These are phyloP conservation scores for Carex pumila DNA, from an alignment of 176 grass and related monocot species.

Conservation along the genomic window DNA sequence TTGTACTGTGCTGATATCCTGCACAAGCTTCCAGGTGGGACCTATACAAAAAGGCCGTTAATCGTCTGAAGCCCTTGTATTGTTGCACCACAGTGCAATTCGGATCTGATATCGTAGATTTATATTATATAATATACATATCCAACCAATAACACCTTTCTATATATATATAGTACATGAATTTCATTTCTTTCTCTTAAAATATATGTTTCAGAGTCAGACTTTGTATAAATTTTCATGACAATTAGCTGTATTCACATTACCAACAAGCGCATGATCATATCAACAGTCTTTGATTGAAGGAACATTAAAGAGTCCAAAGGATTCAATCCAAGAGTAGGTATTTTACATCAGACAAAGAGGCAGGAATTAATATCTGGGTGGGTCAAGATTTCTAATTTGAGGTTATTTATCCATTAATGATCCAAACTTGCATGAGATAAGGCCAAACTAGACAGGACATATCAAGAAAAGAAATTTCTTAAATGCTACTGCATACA, in stretches of 20 bases:
- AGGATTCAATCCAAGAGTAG: not conserved
- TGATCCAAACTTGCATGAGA: not conserved
- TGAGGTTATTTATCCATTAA: conserved; percentile 13
- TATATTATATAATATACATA: not conserved
- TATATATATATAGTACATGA: no score
- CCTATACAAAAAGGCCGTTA: not conserved
- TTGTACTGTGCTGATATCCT: not conserved
- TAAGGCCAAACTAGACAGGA: conserved; percentile 13
- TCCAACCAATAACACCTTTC: no score
- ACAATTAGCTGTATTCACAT: not conserved
- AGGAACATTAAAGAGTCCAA: conserved; percentile 9
- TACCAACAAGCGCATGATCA: not conserved
- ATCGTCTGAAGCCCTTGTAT: not conserved
- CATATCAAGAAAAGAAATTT: not conserved
- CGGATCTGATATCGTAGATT: not conserved
- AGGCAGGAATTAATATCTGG: not conserved
- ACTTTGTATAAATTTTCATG: not conserved
- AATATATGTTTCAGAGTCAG: not conserved
- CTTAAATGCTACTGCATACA: not conserved
- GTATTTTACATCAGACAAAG: conserved; percentile 13
- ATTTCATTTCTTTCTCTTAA: no score
- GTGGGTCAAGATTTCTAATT: conserved; percentile 16
- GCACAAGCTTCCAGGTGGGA: not conserved
- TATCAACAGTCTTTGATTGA: not conserved
- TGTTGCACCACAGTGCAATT: not conserved